These are phyloP conservation scores for Nannizzia gypsea DNA, from an alignment of 2,329 filamentous ascomycete genomes.

Conservation along the genomic window DNA sequence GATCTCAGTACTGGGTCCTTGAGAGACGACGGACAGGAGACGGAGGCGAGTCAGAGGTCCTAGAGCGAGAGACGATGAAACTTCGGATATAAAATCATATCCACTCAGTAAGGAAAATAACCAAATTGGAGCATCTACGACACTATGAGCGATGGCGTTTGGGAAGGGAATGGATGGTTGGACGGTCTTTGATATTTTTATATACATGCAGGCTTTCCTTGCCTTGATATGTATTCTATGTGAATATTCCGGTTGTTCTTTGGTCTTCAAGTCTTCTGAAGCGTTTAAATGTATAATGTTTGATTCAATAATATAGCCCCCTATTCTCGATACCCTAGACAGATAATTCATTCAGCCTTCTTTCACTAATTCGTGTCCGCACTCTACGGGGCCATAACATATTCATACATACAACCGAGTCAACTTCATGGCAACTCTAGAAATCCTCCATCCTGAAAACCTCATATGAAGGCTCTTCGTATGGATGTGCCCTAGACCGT, in stretches of 20 bases:
- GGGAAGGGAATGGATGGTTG: background rate
- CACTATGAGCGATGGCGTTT: background rate
- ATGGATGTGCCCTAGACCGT: conserved; percentile 30
- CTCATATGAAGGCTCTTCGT: conserved; percentile 36
- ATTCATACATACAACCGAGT: background rate
- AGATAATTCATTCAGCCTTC: background rate
- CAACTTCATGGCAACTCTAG: conserved; percentile 10
- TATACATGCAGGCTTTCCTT: no score
- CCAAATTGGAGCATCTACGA: background rate
- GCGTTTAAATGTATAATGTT: background rate
- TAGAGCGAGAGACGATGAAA: conserved; percentile 22
- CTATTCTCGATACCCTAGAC: background rate
- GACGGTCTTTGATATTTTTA: background rate
- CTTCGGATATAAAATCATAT: conserved; percentile 17
- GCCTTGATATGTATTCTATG: background rate
- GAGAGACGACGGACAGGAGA: conserved; percentile 26
- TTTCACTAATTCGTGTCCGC: no score
- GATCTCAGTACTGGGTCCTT: conserved; percentile 26
- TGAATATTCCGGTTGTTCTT: background rate
- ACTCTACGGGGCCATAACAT: background rate
- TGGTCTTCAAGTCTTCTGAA: background rate
- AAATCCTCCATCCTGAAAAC: conserved; percentile 35
- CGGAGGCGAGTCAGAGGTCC: conserved; percentile 24
- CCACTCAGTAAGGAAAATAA: no score
- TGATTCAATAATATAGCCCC: background rate